Evolutionary conservation across 2,329 filamentous ascomycete genomes (phyloP), one percentile per base, ranked within the genome.

Genomic region (Aspergillus sp.): DNA sequence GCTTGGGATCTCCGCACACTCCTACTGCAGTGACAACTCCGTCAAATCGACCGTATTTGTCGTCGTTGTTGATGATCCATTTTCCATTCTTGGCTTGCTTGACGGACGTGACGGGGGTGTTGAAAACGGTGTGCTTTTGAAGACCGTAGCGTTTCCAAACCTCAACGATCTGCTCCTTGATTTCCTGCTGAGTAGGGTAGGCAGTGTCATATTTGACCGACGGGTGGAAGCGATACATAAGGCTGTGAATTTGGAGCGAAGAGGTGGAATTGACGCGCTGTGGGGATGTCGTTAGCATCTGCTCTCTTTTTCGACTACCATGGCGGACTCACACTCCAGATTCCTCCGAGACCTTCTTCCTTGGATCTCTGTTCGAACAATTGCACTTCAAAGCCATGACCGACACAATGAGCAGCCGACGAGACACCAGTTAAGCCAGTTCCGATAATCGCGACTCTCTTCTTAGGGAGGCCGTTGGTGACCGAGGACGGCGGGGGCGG

Each of bases 191-290:
- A 61, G 88, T 83, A 0, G 92, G 92, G 69, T 96, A 96, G n/a
- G 90, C 90, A 31, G 82, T 79, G 36, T 84, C 80, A 87, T 90
- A 96, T 61, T 84, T 81, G 1, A 96, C 85, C 0, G 89, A 90
- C 0, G 92, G 92, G 65, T 94, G 90, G 72, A 96, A 96, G 22
- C 91, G 85, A 74, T 94, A 96, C 91, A 95, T 95, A 59, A 93
- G 74, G 20, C 87, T 91, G 73, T 96, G 90, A 22, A 96, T 93
- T 69, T 95, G 91, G 0, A 96, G 82, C 16, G 90, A 86, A 0
- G 90, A 93, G 0, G 90, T 93, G 54, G 90, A 90, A 77, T 95
- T 94, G 46, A 95, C 90, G 74, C 84, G 84, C 87, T 91, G 59
- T 24, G 6, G 7, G 26, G 26, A 5, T 2, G 3, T 47, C 7